Evolutionary conservation across 345 rosid species (phyloP).

Genomic region (Gossypium turneri): DNA sequence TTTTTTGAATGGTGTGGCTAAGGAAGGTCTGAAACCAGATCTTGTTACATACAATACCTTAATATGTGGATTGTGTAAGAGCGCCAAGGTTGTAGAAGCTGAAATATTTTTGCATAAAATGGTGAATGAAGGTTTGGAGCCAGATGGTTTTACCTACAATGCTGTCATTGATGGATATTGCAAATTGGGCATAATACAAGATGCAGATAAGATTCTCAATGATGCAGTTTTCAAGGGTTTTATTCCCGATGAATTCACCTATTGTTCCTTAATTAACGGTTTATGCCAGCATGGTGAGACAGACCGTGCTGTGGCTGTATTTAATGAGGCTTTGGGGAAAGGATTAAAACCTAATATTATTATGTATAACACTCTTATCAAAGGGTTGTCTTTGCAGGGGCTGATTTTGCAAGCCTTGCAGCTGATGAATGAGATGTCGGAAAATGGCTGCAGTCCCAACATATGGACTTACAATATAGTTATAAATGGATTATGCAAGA

Average conservation of each 20-base stretch:
- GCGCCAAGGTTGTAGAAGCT: constrained; percentile 56
- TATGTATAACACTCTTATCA: constrained; percentile 67
- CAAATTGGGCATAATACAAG: constrained; percentile 54
- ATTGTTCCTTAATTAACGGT: constrained; percentile 67
- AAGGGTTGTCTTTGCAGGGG: constrained; percentile 76
- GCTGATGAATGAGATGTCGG: constrained; percentile 63
- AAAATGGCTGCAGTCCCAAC: constrained; percentile 55
- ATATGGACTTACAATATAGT: constrained; percentile 81
- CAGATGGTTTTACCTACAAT: constrained; percentile 54
- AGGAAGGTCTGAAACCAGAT: constrained; percentile 66
- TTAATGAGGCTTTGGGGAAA: constrained; percentile 49
- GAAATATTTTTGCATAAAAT: constrained; percentile 67
- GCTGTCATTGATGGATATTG: constrained; percentile 49
- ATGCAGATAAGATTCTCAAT: constrained; percentile 62
- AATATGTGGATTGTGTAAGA: constrained; percentile 74
- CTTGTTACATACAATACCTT: constrained; percentile 76
- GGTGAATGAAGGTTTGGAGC: constrained; percentile 78
- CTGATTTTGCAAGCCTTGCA: constrained; percentile 66
- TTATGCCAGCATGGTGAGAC: constrained; percentile 62
- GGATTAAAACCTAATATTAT: constrained; percentile 56
- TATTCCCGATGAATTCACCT: constrained; percentile 74
- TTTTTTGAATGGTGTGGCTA: constrained; percentile 51
- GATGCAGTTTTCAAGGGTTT: constrained; percentile 75
- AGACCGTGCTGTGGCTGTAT: constrained; percentile 64
- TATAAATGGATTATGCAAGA: constrained; percentile 79